phyloP scores from a whole-genome alignment of 2,329 filamentous ascomycete species.

The Parafenestella ontariensis region DNA sequence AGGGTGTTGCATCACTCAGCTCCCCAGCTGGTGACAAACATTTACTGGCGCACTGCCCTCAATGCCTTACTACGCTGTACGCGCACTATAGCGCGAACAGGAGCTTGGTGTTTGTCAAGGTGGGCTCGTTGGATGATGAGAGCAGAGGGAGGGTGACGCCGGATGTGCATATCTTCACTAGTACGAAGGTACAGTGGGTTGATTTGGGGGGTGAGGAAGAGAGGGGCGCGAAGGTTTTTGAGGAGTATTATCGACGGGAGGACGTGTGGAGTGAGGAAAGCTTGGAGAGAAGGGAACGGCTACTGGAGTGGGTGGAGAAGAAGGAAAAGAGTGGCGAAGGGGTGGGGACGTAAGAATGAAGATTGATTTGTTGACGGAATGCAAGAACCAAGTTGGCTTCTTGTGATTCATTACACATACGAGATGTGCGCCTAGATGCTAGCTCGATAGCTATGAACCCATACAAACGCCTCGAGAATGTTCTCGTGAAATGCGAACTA shows the following conservation, averaged over 20 bases:
- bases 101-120: constrained; percentile 48
- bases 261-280: constrained; percentile 6
- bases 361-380: background rate
- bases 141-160: constrained; percentile 46
- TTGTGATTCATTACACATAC: background rate
- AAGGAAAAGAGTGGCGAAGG: background rate
- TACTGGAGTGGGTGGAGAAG: background rate
- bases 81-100: constrained; percentile 11
- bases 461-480: background rate
- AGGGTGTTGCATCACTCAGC: constrained; percentile 16
- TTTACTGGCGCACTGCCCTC: constrained; percentile 36
- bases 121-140: constrained; percentile 53
- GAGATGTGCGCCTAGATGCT: background rate
- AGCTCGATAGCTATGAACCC: background rate
- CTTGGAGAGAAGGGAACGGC: background rate
- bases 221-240: constrained; percentile 8
- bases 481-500: background rate
- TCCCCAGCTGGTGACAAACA: constrained; percentile 25
- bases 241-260: constrained; percentile 1
- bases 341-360: background rate
- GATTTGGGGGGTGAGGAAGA: constrained; percentile 44
- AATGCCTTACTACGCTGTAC: constrained; percentile 29
- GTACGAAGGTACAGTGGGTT: constrained; percentile 47
- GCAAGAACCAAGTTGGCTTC: background rate
- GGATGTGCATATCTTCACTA: constrained; percentile 54